Conservation (phyloP, 148 eudicot genomes). For the Amaranthus palmeri region DNA sequence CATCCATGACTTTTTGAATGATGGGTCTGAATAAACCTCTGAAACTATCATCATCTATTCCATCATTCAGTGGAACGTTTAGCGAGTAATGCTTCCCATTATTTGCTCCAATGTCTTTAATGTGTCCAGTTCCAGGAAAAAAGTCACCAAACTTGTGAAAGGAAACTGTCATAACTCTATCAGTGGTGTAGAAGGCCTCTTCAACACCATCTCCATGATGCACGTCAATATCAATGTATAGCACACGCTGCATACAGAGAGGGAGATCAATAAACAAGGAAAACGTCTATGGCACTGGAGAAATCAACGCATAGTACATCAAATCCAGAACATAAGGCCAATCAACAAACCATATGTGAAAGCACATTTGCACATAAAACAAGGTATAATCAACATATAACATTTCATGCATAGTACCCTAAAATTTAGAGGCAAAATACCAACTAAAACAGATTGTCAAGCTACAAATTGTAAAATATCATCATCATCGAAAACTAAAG, state of each 20-base stretch:
- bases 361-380: not conserved
- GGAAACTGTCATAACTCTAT: conserved; percentile 94
- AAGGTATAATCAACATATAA: not conserved
- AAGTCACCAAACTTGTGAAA: conserved; percentile 94
- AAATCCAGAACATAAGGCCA: not conserved
- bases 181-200: conserved; percentile 88
- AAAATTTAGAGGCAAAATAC: not conserved
- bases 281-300: not conserved
- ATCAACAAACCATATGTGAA: conserved; percentile 1
- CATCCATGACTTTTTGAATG: conserved; percentile 84
- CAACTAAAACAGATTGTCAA: not conserved
- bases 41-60: conserved; percentile 77
- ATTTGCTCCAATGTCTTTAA: conserved; percentile 67
- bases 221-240: conserved; percentile 82
- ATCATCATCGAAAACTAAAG: not conserved
- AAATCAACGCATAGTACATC: not conserved
- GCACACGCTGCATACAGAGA: conserved; percentile 63
- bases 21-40: conserved; percentile 74
- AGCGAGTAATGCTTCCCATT: conserved; percentile 78
- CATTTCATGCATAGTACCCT: not conserved
- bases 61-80: conserved; percentile 89
- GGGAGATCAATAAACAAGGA: not conserved
- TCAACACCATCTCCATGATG: conserved; percentile 99
- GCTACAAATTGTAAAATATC: not conserved
- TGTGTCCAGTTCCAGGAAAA: conserved; percentile 93